Conservation (phyloP, 257 asterid species). For the Hygrophila difformis region DNA sequence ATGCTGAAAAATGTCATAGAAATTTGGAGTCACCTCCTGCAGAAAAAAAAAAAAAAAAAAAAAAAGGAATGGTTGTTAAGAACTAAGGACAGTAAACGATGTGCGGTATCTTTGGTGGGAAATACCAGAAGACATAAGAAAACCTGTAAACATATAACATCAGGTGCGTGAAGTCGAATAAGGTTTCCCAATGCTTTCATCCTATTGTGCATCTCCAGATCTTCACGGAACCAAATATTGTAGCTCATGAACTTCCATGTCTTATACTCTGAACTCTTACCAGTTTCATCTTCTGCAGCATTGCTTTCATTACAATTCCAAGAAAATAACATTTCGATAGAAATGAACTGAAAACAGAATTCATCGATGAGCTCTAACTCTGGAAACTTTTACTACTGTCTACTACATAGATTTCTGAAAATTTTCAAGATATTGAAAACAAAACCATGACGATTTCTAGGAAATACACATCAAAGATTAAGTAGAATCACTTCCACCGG, state of each 20-base stretch:
- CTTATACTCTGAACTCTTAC: constrained; percentile 17
- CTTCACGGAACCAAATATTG: constrained; percentile 88
- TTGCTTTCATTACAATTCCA: constrained; percentile 4
- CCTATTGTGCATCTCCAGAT: constrained; percentile 62
- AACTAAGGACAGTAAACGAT: background rate
- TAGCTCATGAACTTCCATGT: constrained; percentile 74
- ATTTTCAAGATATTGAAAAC: background rate
- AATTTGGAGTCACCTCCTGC: constrained; percentile 82
- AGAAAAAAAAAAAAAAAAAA: constrained; percentile 9
- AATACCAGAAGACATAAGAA: constrained; percentile 6
- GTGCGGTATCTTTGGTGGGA: background rate
- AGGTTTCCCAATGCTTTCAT: constrained; percentile 76
- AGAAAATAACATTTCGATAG: too few species aligned
- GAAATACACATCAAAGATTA: background rate
- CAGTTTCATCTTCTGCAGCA: constrained; percentile 28
- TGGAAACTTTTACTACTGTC: background rate
- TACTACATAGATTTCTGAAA: background rate
- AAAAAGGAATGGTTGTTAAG: background rate
- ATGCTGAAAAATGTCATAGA: constrained; percentile 48
- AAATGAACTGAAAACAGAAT: background rate
- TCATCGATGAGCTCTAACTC: background rate
- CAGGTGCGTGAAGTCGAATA: constrained; percentile 67
- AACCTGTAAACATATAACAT: constrained; percentile 93
- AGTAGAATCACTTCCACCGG: too few species aligned
- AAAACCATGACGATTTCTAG: background rate